phyloP scores from a whole-genome alignment of 1,139 yeast genomes.

The Pichia sp. region DNA sequence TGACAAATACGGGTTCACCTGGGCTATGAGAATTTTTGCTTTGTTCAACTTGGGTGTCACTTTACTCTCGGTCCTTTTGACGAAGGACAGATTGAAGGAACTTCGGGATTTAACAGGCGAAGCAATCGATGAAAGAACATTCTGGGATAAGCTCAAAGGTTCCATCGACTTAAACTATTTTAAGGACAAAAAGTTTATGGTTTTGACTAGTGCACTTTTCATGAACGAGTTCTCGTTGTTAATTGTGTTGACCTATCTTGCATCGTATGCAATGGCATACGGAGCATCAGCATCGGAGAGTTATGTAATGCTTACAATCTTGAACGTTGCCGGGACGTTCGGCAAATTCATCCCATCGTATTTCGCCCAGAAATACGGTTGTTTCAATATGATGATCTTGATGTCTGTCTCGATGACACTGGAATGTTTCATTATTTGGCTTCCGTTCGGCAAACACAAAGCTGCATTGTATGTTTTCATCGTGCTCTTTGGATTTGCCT shows the following conservation, averaged over 20 bases:
- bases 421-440: constrained; percentile 42
- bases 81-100: constrained; percentile 45
- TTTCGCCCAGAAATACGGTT: constrained; percentile 51
- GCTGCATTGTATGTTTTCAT: constrained; percentile 42
- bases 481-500: constrained; percentile 39
- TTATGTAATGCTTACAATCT: constrained; percentile 47
- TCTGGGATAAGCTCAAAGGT: constrained; percentile 37
- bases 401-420: constrained; percentile 41
- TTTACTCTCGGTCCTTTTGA: constrained; percentile 37
- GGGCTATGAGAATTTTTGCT: constrained; percentile 59
- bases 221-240: constrained; percentile 29
- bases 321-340: constrained; percentile 53
- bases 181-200: constrained; percentile 37
- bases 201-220: constrained; percentile 28
- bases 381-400: constrained; percentile 50
- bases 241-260: constrained; percentile 40
- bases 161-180: constrained; percentile 43
- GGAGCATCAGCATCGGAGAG: constrained; percentile 49
- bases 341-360: constrained; percentile 57
- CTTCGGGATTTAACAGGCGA: constrained; percentile 20
- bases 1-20: constrained; percentile 48
- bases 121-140: constrained; percentile 24
- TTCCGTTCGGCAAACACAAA: constrained; percentile 44
- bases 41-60: constrained; percentile 45
- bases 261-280: constrained; percentile 49